Conservation (phyloP, 495 filamentous ascomycete species). For the Xylaria acuta region DNA sequence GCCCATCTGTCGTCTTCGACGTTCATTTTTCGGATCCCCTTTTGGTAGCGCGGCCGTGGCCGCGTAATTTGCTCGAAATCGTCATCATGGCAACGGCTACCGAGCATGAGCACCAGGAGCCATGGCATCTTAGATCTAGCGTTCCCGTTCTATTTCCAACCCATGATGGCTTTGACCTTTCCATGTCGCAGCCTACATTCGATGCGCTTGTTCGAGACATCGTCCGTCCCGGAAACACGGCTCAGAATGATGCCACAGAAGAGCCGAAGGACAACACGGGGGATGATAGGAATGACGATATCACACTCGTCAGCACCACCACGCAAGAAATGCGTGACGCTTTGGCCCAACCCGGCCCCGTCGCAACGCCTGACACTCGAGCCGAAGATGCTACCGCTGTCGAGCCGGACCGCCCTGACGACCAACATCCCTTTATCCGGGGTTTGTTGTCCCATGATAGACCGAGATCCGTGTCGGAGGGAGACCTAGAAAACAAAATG, state of each 20-base stretch:
- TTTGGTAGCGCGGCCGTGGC: neutral
- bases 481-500: slow-evolving; percentile 46
- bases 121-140: slow-evolving; percentile 46
- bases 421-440: slow-evolving; percentile 12
- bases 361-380: neutral
- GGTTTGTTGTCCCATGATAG: slow-evolving; percentile 2
- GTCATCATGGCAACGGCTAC: slow-evolving; percentile 15
- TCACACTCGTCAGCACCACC: neutral
- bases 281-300: neutral
- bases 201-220: slow-evolving; percentile 31
- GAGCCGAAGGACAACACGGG: neutral
- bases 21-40: neutral
- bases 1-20: neutral
- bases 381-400: neutral
- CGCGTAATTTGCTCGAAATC: neutral
- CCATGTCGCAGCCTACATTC: slow-evolving; percentile 36
- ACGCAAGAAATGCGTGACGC: neutral
- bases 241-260: slow-evolving; percentile 17
- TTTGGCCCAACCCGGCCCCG: neutral
- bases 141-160: slow-evolving; percentile 49
- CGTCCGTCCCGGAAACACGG: slow-evolving; percentile 22
- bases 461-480: slow-evolving; percentile 1
- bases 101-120: slow-evolving; percentile 16
- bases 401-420: neutral
- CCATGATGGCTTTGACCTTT: slow-evolving; percentile 39